Base-by-base conservation (phyloP, 1,284 basidiomycete genomes). In the Volvariella surrecta region DNA sequence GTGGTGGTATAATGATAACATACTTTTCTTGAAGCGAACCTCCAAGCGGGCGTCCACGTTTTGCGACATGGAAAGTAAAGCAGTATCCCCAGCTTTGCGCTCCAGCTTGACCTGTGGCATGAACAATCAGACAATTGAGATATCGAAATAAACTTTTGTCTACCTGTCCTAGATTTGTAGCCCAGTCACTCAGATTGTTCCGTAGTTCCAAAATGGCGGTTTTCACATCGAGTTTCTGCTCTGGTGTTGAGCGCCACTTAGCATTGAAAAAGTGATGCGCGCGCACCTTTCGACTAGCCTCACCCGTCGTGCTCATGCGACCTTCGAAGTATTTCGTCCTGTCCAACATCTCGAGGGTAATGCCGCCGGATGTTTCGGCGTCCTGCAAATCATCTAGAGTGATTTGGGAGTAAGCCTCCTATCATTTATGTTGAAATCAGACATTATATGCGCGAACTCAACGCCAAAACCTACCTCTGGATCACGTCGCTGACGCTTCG, bases 351-450 rank as follows among this genome's bases (percentile, higher is more conserved):
- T 94, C 81, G 28, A 98, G 71, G 1, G 82, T 59, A 21, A 96
- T 87, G 1, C 88, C 89, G 6, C 68, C 58, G 0, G 79, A 73
- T 1, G 68, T 57, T 42, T 79, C 72, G 3, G 77, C 71, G 40
- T 85, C 82, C 52, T 80, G 82, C 20, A 99, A 68, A 57, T 98
- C 95, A 42, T 89, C 84, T 15, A 95, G 70, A 47, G 93, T 88
- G 46, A 98, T 86, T 54, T 89, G 82, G 8, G 74, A 63, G 48
- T 86, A 84, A 37, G 67, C 64, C 35, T 66, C 65, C 67, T 75
- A 50, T 15, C 4, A n/a, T 6, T 35, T 8, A n/a, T n/a, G n/a
- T 15, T 15, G 15, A 8, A 31, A 50, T n/a, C 24, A 37, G 32
- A 34, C 17, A 42, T 32, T 21, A 16, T 42, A 21, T 22, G 24